phyloP scores from a whole-genome alignment of 2,329 filamentous ascomycete genomes.

The Lachnellula willkommii region DNA sequence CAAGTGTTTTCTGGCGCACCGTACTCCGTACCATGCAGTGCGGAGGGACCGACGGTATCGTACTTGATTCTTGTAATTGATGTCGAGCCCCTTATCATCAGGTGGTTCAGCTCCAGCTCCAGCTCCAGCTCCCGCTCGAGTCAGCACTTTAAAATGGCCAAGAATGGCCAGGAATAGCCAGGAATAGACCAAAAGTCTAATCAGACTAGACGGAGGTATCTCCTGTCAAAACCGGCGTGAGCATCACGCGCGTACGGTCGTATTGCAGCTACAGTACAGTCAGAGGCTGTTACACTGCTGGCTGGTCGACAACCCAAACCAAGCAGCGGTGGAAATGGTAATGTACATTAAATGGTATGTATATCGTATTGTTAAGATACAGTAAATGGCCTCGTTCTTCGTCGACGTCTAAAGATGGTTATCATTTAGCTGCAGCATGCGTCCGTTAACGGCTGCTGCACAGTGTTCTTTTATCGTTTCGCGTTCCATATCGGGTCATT shows the following conservation, averaged over 20 bases:
- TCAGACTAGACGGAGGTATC: neutral
- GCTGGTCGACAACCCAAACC: neutral
- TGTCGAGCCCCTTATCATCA: no score
- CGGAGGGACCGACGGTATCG: no score
- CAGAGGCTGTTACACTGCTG: neutral
- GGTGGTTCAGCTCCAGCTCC: no score
- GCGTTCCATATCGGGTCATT: conserved; percentile 30
- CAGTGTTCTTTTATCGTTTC: conserved; percentile 18
- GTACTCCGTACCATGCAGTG: no score
- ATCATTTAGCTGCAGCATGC: conserved; percentile 13
- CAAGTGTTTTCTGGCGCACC: no score
- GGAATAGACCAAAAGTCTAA: no score
- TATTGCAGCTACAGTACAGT: neutral
- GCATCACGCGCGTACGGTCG: neutral
- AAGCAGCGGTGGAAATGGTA: neutral
- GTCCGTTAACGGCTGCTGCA: conserved; percentile 27
- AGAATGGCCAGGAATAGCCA: no score
- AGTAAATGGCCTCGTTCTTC: conserved; percentile 6
- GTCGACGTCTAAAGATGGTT: conserved; percentile 12
- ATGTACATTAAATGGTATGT: neutral
- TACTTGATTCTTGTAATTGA: no score
- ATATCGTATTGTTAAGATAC: neutral
- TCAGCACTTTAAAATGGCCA: no score
- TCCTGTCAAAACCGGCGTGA: neutral
- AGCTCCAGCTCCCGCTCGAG: no score